Evolutionary conservation across 768 basidiomycete genomes (phyloP), one percentile per base, ranked within the genome.

Genomic region (Boletellus ananiceps): DNA sequence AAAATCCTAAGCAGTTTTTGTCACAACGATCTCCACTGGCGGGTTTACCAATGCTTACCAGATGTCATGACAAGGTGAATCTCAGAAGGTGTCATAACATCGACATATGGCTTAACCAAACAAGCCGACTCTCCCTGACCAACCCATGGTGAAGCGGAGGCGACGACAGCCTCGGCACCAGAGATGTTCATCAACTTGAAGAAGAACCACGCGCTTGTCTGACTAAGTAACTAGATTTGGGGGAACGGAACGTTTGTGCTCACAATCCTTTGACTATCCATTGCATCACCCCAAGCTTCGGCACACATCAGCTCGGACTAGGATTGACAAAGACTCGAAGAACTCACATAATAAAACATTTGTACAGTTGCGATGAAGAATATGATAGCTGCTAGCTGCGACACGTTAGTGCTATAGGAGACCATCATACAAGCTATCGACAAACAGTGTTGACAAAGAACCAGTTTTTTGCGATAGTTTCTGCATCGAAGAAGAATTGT

Each of bases 341-440:
- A 12, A 53, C 57, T 21, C 51, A 60, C 69, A 53, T 93, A 87
- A 72, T 92, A 93, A 69, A 90, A 66, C 88, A 93, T 91, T 68
- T 93, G 90, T 47, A 93, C 81, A 56, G 90, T 86, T 23, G 93
- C 91, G 57, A 96, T 80, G 76, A 96, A 96, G 77, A 95, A 95
- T 62, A 96, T 90, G 66, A 95, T 87, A 16, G 85, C 78, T 9
- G 78, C 61, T 35, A 93, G 79, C 80, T 87, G 59, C 21, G 23
- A 33, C 15, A 15, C 13, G 35, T 61, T 46, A 65, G 46, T 46
- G 25, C 55, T 52, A 44, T 46, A 51, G 49, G 52, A 46, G 58
- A 1, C 13, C 4, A 40, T 13, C 18, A 13, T n/a, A 44, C 34
- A 43, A 56, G 41, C 16, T 8, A 38, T 44, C 18, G 31, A 68